Percentiles rank a stretch among this genome's conserved stretches.
Evolutionary conservation across 2,329 filamentous ascomycete species (phyloP).

Genomic region (Aspergillaceae sp.): DNA sequence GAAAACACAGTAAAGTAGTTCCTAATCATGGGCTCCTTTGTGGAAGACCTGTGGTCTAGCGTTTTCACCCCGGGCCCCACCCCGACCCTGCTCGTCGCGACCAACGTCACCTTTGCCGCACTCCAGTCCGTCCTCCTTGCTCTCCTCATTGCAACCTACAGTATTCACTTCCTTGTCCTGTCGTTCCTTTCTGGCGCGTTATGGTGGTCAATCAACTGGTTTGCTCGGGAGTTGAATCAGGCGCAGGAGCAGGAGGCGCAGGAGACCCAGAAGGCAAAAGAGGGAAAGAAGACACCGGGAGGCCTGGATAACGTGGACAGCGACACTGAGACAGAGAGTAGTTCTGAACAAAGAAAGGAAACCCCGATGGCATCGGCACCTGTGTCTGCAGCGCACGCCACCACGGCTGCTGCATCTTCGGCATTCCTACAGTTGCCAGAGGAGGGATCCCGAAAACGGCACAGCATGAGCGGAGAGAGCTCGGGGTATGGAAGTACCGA

Average conservation of each 20-base stretch:
- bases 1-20: neutral
- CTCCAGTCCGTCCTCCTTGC: conserved; percentile 70
- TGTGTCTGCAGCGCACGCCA: conserved; percentile 1
- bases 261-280: conserved; percentile 30
- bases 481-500: conserved; percentile 67
- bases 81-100: conserved; percentile 76
- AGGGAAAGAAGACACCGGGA: conserved; percentile 18
- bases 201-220: conserved; percentile 97
- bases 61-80: conserved; percentile 91
- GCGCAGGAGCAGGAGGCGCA: conserved; percentile 40
- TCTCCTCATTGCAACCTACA: conserved; percentile 73
- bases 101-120: conserved; percentile 78
- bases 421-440: conserved; percentile 43
- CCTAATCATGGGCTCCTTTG: conserved; percentile 42
- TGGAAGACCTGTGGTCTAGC: conserved; percentile 77
- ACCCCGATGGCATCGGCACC: conserved; percentile 1
- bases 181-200: conserved; percentile 70
- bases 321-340: conserved; percentile 35
- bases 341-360: conserved; percentile 11
- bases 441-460: conserved; percentile 38
- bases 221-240: conserved; percentile 58
- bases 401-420: conserved; percentile 11
- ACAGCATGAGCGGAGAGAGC: conserved; percentile 39
- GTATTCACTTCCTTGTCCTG: conserved; percentile 78
- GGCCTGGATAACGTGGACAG: conserved; percentile 34